Conservation (phyloP, 1,284 basidiomycete species). For the Phenoliferia sp. region DNA sequence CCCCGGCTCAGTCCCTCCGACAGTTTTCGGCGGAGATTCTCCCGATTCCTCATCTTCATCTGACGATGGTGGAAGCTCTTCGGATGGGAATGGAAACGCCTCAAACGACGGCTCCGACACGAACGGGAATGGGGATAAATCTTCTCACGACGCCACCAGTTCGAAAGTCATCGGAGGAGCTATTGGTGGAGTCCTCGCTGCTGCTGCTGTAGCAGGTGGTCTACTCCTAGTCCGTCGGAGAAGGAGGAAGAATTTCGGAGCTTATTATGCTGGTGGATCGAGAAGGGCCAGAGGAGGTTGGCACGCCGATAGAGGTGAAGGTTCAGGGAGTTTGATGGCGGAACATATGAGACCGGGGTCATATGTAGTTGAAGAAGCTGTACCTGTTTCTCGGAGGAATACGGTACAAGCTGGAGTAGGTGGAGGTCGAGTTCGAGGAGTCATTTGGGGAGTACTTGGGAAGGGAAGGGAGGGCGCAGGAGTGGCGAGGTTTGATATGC, state of each 20-base stretch:
- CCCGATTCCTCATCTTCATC: too few species aligned
- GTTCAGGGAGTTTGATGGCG: constrained; percentile 7
- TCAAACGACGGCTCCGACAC: neutral
- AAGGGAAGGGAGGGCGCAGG: neutral
- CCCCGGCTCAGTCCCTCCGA: neutral
- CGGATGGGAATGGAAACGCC: too few species aligned
- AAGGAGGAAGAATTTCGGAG: too few species aligned
- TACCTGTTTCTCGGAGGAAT: neutral
- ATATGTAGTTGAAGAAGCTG: constrained; percentile 11
- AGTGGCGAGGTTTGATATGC: constrained; percentile 15
- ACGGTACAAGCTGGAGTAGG: neutral
- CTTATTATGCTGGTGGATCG: neutral
- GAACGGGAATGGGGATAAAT: too few species aligned
- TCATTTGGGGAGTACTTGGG: neutral
- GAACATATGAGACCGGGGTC: constrained; percentile 1
- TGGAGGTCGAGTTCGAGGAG: neutral
- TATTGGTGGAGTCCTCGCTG: constrained; percentile 20
- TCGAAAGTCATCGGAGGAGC: constrained; percentile 22
- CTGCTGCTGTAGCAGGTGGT: constrained; percentile 9
- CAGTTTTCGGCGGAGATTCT: too few species aligned
- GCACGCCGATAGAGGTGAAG: neutral
- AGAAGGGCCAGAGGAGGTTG: neutral
- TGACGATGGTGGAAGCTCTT: too few species aligned
- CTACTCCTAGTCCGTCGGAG: constrained; percentile 6
- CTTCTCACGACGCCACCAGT: constrained; percentile 8